A percentile compares a stretch with the other conserved stretches of the same genome.
phyloP scores from a whole-genome alignment of 306 rosid species.

The Quercus ilex region DNA sequence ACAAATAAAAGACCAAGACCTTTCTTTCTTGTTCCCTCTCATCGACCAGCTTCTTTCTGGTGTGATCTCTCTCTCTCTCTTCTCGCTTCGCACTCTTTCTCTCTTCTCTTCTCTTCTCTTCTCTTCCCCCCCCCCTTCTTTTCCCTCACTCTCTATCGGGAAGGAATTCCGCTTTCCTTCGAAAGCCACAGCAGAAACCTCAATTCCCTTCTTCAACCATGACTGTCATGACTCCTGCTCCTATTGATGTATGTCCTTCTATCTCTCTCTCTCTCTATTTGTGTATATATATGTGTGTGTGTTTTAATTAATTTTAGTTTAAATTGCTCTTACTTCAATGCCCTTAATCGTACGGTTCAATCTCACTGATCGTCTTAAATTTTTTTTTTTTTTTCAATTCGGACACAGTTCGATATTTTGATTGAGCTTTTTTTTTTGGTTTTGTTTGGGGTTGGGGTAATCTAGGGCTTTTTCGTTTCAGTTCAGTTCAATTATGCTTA shows the following conservation, averaged over 20 bases:
- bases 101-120: slow-evolving; percentile 4
- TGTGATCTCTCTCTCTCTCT: slow-evolving; percentile 18
- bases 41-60: slow-evolving; percentile 37
- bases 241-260: slow-evolving; percentile 62
- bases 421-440: not conserved
- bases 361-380: not conserved
- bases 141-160: slow-evolving; percentile 16
- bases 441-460: slow-evolving; percentile 27
- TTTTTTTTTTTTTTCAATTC: not conserved
- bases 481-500: slow-evolving; percentile 26
- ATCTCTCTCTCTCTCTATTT: slow-evolving; percentile 15
- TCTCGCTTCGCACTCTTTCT: not conserved
- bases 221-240: slow-evolving; percentile 74
- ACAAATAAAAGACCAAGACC: slow-evolving; percentile 31
- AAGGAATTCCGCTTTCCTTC: slow-evolving; percentile 24
- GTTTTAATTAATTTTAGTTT: too few species aligned
- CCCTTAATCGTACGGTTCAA: not conserved
- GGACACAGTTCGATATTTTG: slow-evolving; percentile 25
- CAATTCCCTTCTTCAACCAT: slow-evolving; percentile 43
- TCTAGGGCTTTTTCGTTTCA: slow-evolving; percentile 47
- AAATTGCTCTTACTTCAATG: not conserved
- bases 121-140: not conserved
- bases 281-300: not conserved
- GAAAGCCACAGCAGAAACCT: slow-evolving; percentile 26
- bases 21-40: not conserved